Evolutionary conservation across 192 early-diverging fungal genomes (phyloP), one percentile per base, ranked within the genome.

Genomic region (Entrophospora sp.): DNA sequence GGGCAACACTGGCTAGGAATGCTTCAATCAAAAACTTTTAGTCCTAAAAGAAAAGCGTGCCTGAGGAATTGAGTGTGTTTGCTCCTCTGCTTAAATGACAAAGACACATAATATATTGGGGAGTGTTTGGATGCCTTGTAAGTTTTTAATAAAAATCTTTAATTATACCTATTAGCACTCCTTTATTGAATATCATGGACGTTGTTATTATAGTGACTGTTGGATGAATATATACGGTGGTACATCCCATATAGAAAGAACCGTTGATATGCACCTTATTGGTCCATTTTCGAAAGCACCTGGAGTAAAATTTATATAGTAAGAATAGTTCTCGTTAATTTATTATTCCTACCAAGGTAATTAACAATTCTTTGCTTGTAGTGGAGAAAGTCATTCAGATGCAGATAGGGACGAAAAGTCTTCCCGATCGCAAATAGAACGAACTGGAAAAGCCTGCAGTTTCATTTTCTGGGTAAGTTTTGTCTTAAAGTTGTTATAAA

Each of bases 391-490:
- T 35, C 42, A 63, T 48, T 63, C 61, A 14, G n/a, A 44, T 42
- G 42, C 42, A n/a, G 61, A 63, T 63, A 63, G 42, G 25, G 61
- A 63, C 16, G 42, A 63, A 45, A 63, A 63, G 30, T 5, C 37
- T n/a, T 46, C 30, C 25, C 42, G 40, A 14, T 63, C 61, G 7
- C 12, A 43, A 30, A 22, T 14, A 2, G 28, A 27, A 45, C 1
- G 61, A 35, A 63, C 30, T 27, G 42, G 61, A 46, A 63, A 63
- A 63, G 30, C 42, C 31, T 63, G 61, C 49, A 42, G 49, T 13
- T 63, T 48, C n/a, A 44, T 63, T 34, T 63, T 63, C 22, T 28
- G 42, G 10, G 61, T 63, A 63, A 45, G 42, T 46, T 52, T 52
- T 52, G 6, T 0, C 14, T 52, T 31, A 22, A 12, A n/a, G n/a